These are phyloP conservation scores for Ophiostoma perfectum DNA, from an alignment of 2,329 filamentous ascomycete species.

Conservation along the genomic window DNA sequence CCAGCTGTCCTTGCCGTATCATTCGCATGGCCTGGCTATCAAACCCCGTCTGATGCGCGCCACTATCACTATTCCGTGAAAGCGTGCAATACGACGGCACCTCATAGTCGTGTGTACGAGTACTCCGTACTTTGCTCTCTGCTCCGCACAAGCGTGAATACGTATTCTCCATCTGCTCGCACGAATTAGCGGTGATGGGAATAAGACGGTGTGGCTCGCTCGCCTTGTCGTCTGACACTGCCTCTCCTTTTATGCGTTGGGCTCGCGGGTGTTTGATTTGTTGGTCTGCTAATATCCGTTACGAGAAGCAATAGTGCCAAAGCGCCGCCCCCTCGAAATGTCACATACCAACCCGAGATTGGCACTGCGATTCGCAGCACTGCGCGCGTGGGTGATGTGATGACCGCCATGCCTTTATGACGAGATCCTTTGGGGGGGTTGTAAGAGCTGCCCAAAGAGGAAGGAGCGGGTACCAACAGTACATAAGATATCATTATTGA, in stretches of 20 bases:
- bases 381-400: too few relatives aligned
- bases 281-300: background rate
- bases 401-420: too few relatives aligned
- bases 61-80: slow-evolving; percentile 11
- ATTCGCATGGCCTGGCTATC: background rate
- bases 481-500: too few relatives aligned
- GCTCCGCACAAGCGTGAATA: too few relatives aligned
- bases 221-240: too few relatives aligned
- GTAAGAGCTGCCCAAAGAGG: too few relatives aligned
- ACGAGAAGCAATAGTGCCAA: background rate
- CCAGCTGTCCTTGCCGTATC: background rate
- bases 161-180: too few relatives aligned
- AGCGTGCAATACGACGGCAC: background rate
- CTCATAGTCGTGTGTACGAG: background rate
- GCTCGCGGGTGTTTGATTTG: background rate
- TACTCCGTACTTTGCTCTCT: too few relatives aligned
- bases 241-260: background rate
- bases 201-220: background rate
- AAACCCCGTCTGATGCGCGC: background rate
- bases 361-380: too few relatives aligned
- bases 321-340: background rate
- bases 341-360: background rate
- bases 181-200: background rate
- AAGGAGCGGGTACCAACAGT: too few relatives aligned
- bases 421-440: too few relatives aligned